Evolutionary conservation across 2,329 filamentous ascomycete genomes (phyloP), one percentile per base, ranked within the genome.

Genomic region (Diplocarpon rosae): DNA sequence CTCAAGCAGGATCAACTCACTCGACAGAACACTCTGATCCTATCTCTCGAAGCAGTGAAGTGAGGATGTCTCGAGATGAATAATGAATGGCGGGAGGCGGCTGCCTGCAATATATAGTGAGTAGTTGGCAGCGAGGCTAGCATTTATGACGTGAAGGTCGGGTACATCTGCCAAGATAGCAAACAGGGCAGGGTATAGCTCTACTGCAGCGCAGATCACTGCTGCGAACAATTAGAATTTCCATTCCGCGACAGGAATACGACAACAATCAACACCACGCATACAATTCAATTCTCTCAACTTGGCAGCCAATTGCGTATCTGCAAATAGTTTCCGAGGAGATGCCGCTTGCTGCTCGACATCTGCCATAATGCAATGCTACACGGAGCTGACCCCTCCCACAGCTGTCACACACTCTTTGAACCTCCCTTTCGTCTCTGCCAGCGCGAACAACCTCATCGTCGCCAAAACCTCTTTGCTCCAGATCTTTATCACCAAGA

Each of bases 351-450:
- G 38, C 35, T 37, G 42, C 28, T 32, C 43, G 33, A 33, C 38
- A 11, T 46, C 35, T 35, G 37, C 42, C 49, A 63, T 54, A 59
- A 96, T 96, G 90, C 90, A 96, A 77, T 94, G 87, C 73, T 96
- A 96, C 69, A 89, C 87, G 61, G 92, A 98, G 73, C 74, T 98
- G 64, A 80, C 87, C 64, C 85, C 90, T 70, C 89, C 92, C 43
- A 93, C 89, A 63, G 89, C 89, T 63, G 88, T 96, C 67, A 89
- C 87, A 59, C 84, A 95, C 68, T 86, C 89, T 52, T 68, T 95
- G 59, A 76, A 72, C 48, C 68, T 95, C 33, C 78, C 88, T 30
- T 88, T 98, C 61, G 73, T 83, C 37, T 83, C 83, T 37, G 67
- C 85, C 39, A 74, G 80, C 52, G 78, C 84, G 56, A 83, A 76